Conservation (phyloP, 176 grass and related monocot species). For the Elymus sibiricus region DNA sequence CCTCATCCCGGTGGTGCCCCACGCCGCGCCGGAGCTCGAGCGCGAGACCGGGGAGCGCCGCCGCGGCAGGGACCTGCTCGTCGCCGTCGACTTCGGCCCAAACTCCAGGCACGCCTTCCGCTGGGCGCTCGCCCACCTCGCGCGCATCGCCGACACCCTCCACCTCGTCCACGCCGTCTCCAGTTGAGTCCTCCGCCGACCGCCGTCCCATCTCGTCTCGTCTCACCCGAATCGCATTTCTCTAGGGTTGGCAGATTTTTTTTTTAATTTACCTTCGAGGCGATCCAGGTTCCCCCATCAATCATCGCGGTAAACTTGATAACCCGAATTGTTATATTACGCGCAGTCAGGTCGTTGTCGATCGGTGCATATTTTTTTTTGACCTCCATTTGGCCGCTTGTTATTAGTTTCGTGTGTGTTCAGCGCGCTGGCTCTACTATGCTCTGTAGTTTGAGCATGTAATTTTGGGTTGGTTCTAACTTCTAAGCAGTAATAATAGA, state of each 20-base stretch:
- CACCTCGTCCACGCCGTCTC: conserved; percentile 78
- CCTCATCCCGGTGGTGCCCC: conserved; percentile 58
- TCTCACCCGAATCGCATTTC: neutral
- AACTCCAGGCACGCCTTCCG: conserved; percentile 90
- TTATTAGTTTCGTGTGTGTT: neutral
- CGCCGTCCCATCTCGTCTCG: neutral
- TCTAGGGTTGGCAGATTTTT: neutral
- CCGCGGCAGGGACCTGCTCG: conserved; percentile 68
- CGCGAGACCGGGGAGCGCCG: conserved; percentile 77
- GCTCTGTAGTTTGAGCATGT: neutral
- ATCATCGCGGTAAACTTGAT: neutral
- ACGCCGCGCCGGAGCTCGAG: conserved; percentile 60
- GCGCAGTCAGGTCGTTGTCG: neutral
- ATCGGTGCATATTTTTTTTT: neutral
- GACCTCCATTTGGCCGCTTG: neutral
- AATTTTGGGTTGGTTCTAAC: neutral
- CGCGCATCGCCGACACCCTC: conserved; percentile 79
- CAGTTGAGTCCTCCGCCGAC: conserved; percentile 37
- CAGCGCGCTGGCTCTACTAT: neutral
- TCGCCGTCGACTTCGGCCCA: conserved; percentile 83
- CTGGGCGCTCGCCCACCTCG: conserved; percentile 75
- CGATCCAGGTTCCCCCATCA: neutral
- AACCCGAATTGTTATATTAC: neutral
- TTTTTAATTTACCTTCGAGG: neutral
- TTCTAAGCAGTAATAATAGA: too few relatives aligned